These are phyloP conservation scores for Aspergillus sp. DNA, from an alignment of 2,329 filamentous ascomycete species.

Conservation along the genomic window DNA sequence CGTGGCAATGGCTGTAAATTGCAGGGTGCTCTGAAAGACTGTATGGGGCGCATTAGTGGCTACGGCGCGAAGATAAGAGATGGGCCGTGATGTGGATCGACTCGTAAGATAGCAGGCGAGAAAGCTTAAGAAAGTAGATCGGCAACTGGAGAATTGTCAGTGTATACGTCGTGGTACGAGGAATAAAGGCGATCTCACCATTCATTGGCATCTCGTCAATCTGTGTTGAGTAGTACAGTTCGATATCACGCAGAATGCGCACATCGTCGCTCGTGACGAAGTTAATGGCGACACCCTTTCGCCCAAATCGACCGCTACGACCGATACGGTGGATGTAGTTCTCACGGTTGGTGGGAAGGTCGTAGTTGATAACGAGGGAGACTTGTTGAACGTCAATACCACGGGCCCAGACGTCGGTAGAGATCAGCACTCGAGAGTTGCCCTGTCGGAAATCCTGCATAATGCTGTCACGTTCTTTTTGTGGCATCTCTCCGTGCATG, in stretches of 20 bases:
- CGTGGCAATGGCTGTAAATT: not conserved
- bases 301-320: conserved; percentile 89
- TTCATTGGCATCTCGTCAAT: conserved; percentile 99
- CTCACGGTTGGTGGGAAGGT: conserved; percentile 96
- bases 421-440: conserved; percentile 94
- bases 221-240: conserved; percentile 94
- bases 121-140: conserved; percentile 41
- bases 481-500: conserved; percentile 99
- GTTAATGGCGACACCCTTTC: conserved; percentile 99
- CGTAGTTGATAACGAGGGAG: conserved; percentile 98
- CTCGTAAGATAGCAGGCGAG: not conserved
- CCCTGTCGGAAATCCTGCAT: conserved; percentile 99
- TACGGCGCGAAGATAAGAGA: not conserved
- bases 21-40: not conserved
- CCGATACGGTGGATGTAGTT: conserved; percentile 99
- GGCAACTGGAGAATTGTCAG: conserved; percentile 31
- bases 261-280: conserved; percentile 99
- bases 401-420: conserved; percentile 96
- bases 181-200: conserved; percentile 57
- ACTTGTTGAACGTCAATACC: conserved; percentile 99
- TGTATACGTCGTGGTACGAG: not conserved
- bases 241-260: conserved; percentile 94
- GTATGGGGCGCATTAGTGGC: not conserved
- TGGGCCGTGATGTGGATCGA: not conserved
- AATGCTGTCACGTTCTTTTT: conserved; percentile 96